Evolutionary conservation across 2,329 filamentous ascomycete genomes (phyloP).

Genomic region (Rutstroemia sp.): DNA sequence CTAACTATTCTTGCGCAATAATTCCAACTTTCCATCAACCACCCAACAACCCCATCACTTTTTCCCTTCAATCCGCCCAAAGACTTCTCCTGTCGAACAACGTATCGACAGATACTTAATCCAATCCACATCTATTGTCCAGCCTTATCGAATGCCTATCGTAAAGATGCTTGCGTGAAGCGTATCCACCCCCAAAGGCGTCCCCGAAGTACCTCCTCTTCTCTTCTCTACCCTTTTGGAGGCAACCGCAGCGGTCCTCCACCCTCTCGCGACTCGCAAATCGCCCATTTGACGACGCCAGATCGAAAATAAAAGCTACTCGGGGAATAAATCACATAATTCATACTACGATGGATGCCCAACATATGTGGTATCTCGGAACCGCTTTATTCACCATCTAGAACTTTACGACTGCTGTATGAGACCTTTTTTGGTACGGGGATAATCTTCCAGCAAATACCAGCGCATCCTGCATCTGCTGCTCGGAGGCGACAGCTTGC

Average conservation of each 20-base stretch:
- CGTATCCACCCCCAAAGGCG: conserved; percentile 1
- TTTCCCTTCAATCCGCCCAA: not conserved
- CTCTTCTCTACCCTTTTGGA: not conserved
- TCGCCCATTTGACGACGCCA: not conserved
- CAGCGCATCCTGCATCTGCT: conserved; percentile 12
- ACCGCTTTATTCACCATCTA: conserved; percentile 24
- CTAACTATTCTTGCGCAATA: not conserved
- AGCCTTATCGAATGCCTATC: not conserved
- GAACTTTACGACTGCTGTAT: conserved; percentile 20
- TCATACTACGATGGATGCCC: conserved; percentile 28
- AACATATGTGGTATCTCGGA: conserved; percentile 28
- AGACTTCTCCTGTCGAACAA: not conserved
- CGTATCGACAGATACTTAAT: not conserved
- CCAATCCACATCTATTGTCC: not conserved
- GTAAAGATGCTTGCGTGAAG: conserved; percentile 5
- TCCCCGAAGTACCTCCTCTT: not conserved
- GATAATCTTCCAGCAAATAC: conserved; percentile 17
- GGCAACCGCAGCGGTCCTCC: not conserved
- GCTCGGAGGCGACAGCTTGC: conserved; percentile 17
- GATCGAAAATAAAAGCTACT: conserved; percentile 1
- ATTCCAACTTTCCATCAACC: not conserved
- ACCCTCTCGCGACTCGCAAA: not conserved
- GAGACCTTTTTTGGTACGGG: conserved; percentile 12
- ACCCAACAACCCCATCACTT: not conserved
- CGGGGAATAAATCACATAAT: conserved; percentile 5